phyloP scores from a whole-genome alignment of 306 rosid genomes.

The Pyrus communis region DNA sequence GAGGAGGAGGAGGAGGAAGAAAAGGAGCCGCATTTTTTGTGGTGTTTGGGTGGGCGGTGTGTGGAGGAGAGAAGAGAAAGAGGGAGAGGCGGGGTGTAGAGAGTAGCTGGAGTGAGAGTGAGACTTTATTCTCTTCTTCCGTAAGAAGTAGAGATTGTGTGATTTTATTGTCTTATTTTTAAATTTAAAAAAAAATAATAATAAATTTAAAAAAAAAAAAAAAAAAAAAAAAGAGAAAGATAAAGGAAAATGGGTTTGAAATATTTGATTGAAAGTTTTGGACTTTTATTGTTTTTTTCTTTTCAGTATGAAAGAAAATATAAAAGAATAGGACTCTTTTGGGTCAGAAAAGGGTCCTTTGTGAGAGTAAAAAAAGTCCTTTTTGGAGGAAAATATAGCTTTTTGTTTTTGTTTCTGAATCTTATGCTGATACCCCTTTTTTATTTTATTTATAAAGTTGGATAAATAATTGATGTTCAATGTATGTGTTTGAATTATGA shows the following conservation, averaged over 20 bases:
- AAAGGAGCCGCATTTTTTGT: conserved; percentile 32
- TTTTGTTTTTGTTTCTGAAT: neutral
- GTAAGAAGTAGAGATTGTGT: neutral
- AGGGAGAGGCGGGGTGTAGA: neutral
- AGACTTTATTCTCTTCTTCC: neutral
- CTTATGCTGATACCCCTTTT: neutral
- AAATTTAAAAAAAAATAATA: neutral
- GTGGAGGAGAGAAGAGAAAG: neutral
- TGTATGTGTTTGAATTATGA: neutral
- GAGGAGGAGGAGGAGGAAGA: conserved; percentile 19
- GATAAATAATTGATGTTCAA: neutral
- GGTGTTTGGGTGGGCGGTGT: neutral
- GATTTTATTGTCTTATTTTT: neutral
- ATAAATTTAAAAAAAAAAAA: neutral
- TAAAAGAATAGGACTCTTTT: neutral
- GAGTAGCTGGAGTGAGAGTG: neutral
- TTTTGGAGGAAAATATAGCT: neutral
- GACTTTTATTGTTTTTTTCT: neutral
- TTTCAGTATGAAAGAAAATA: neutral
- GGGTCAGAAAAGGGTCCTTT: neutral
- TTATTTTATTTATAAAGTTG: neutral
- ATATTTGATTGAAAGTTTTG: neutral
- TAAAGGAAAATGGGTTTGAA: neutral
- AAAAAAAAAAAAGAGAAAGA: neutral
- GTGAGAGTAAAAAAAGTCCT: neutral